Conservation (phyloP, 2,329 filamentous ascomycete species). For the Purpureocillium lavendulum region DNA sequence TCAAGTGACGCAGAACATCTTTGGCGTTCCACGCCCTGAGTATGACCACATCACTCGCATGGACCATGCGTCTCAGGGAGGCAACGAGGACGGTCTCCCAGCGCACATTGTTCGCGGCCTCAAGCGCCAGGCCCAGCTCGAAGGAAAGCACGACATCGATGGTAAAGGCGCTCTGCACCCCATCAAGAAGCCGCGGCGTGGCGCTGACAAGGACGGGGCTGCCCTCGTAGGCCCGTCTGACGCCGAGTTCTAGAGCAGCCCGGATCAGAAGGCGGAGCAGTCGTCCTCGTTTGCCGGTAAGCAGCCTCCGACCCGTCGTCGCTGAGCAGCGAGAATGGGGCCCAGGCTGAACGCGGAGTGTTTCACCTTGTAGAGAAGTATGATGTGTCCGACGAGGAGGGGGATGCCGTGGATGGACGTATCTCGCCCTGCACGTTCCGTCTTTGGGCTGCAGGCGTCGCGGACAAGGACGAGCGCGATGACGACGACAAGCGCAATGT, state of each 20-base stretch:
- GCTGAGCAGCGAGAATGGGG: too few relatives aligned
- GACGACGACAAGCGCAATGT: neutral
- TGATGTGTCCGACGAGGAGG: conserved; percentile 32
- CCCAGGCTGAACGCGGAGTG: too few relatives aligned
- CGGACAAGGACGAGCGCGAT: neutral
- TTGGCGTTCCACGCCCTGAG: neutral
- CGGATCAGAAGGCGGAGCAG: neutral
- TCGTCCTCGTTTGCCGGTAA: too few relatives aligned
- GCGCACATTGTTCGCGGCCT: neutral
- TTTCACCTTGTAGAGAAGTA: conserved; percentile 5
- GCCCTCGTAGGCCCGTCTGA: neutral
- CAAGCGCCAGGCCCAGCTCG: neutral
- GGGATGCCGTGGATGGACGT: conserved; percentile 22
- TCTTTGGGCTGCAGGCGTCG: conserved; percentile 23
- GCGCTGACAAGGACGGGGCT: neutral
- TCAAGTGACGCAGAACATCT: neutral
- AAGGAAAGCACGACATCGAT: neutral
- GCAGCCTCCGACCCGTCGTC: too few relatives aligned
- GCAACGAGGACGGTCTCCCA: neutral
- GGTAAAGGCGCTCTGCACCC: neutral
- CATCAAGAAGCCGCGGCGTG: neutral
- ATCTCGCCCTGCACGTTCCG: conserved; percentile 35
- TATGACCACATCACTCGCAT: neutral
- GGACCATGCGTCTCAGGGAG: too few relatives aligned
- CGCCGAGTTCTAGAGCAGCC: conserved; percentile 1